Evolutionary conservation across 345 rosid genomes (phyloP), one percentile per base, ranked within the genome.

Genomic region (Citrus unshiu): DNA sequence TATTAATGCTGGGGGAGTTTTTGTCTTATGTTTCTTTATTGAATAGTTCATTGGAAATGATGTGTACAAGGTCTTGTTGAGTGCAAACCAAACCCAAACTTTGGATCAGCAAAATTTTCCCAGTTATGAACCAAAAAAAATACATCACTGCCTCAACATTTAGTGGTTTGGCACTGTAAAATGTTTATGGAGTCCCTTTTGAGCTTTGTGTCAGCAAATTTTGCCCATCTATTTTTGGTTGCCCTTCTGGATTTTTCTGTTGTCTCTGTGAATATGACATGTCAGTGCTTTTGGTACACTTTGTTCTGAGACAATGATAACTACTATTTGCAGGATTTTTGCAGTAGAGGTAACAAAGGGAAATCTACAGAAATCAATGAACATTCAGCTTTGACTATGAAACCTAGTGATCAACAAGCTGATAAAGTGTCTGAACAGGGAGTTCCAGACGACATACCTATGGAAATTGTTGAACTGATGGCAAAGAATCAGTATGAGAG

Each of bases 401-500:
- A 84, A 68, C 85, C 79, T 35, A 57, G 59, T 77, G 78, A 83
- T 59, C 85, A 86, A 66, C 81, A 58, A 81, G 84, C 83, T 74
- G 92, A 81, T 79, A 86, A 78, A 65, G 78, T 72, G 7, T 57
- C 86, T 76, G 98, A 93, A 74, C 91, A 81, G 74, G 89, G 84
- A 81, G 75, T 68, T 82, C 72, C 51, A 43, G 99, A 94, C 88
- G 99, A 96, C 80, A 90, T 91, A 77, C 95, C 98, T 19, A 92
- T 93, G 98, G 99, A 93, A 80, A 93, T 97, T 72, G 98, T 88
- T 34, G 98, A 97, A 84, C 94, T 93, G 80, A 88, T 93, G 95
- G 98, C 99, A 78, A 93, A 88, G 85, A 84, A 89, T 87, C 98
- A 93, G 79, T 91, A 90, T 66, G 99, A 93, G 84, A 89, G 93